Conservation (phyloP, 352 stramenopile genomes). For the Globisporangium canariense region DNA sequence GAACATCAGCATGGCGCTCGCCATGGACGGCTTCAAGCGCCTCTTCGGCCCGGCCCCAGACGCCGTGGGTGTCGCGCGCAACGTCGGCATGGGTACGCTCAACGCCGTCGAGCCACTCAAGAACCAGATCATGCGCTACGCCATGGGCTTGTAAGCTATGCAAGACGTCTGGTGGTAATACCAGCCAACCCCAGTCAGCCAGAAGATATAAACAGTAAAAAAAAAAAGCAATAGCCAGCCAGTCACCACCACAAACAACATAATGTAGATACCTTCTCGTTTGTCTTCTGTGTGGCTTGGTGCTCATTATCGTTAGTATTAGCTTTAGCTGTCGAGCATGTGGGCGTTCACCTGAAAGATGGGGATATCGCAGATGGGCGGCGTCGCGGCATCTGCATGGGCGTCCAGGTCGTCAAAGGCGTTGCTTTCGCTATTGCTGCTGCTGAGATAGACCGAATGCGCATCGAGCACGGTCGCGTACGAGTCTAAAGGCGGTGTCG, state of each 20-base stretch:
- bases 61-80: conserved; percentile 67
- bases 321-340: conserved; percentile 19
- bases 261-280: conserved; percentile 12
- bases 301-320: neutral
- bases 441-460: conserved; percentile 52
- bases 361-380: conserved; percentile 73
- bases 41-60: conserved; percentile 78
- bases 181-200: neutral
- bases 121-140: conserved; percentile 89
- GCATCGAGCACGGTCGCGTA: conserved; percentile 80
- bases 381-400: conserved; percentile 57
- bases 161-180: neutral
- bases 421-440: neutral
- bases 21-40: conserved; percentile 89
- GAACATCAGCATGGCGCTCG: conserved; percentile 80
- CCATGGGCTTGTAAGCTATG: conserved; percentile 71
- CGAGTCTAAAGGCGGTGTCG: conserved; percentile 61
- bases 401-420: conserved; percentile 31
- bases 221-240: conserved; percentile 14
- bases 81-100: conserved; percentile 84
- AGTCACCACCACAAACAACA: neutral
- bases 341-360: conserved; percentile 67
- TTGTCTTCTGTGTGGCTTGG: neutral
- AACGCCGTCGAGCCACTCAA: conserved; percentile 87
- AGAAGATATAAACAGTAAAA: conserved; percentile 4